phyloP scores from a whole-genome alignment of 345 rosid species.

The Moricandia arvensis region DNA sequence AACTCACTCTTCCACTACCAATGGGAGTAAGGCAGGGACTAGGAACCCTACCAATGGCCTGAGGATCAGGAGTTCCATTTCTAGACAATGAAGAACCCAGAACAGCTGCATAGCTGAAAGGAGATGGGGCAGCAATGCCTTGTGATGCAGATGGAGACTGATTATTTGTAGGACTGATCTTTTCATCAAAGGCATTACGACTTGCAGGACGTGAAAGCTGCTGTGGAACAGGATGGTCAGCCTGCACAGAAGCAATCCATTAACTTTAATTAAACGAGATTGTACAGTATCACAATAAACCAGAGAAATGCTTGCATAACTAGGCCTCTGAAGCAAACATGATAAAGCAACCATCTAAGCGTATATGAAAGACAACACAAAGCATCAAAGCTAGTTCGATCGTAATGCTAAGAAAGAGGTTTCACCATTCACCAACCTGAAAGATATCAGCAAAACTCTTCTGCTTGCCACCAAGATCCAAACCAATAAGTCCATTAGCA shows the following conservation, averaged over 20 bases:
- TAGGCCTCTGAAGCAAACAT: neutral
- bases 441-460: conserved; percentile 80
- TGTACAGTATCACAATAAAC: neutral
- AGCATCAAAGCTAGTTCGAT: neutral
- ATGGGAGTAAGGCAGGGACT: conserved; percentile 88
- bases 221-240: neutral
- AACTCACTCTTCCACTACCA: conserved; percentile 63
- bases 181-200: conserved; percentile 70
- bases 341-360: neutral
- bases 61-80: conserved; percentile 87
- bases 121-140: conserved; percentile 48
- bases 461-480: conserved; percentile 66
- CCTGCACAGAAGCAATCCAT: conserved; percentile 37
- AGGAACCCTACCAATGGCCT: conserved; percentile 70
- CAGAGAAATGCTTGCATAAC: neutral
- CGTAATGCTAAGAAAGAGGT: neutral
- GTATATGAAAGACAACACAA: neutral
- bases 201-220: conserved; percentile 59
- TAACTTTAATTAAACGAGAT: neutral
- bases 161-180: conserved; percentile 47
- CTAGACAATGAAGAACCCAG: conserved; percentile 79
- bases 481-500: conserved; percentile 79
- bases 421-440: conserved; percentile 53
- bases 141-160: conserved; percentile 53
- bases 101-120: conserved; percentile 76